Percentiles rank a stretch among this genome's conserved stretches.
Conservation (phyloP, 257 asterid genomes). For the Apocynum venetum region DNA sequence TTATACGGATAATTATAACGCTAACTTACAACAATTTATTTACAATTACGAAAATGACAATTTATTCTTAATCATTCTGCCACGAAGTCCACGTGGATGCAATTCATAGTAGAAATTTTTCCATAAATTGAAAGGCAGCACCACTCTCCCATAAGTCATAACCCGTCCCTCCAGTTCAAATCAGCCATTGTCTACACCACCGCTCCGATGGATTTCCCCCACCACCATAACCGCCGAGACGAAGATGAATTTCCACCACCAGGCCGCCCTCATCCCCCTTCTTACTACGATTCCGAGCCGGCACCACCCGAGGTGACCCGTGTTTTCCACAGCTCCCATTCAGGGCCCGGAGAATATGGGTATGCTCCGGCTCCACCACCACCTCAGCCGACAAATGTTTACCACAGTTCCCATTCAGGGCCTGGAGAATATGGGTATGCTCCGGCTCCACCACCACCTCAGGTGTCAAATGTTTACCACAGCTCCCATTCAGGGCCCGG, state of each 20-base stretch:
- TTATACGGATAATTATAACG: too few relatives aligned
- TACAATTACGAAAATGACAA: too few relatives aligned
- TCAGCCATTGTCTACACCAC: too few relatives aligned
- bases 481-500: slow-evolving; percentile 25
- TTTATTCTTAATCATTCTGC: too few relatives aligned
- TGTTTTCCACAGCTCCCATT: slow-evolving; percentile 34
- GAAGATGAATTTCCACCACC: slow-evolving; percentile 13
- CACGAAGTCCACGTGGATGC: background rate
- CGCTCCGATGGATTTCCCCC: background rate
- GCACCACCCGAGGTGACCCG: slow-evolving; percentile 27
- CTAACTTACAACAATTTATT: too few relatives aligned
- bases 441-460: slow-evolving; percentile 24
- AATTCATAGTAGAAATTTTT: background rate
- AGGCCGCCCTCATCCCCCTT: slow-evolving; percentile 2
- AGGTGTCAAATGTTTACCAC: slow-evolving; percentile 29
- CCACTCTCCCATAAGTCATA: background rate
- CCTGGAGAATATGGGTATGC: background rate
- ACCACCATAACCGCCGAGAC: slow-evolving; percentile 21
- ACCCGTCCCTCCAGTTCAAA: too few relatives aligned
- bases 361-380: slow-evolving; percentile 19
- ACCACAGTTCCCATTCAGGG: background rate
- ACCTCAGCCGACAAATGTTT: background rate
- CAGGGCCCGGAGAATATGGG: slow-evolving; percentile 8
- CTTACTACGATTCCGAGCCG: slow-evolving; percentile 4
- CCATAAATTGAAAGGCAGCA: background rate